These are phyloP conservation scores for Serendipita sp. DNA, from an alignment of 768 basidiomycete genomes.

Conservation along the genomic window DNA sequence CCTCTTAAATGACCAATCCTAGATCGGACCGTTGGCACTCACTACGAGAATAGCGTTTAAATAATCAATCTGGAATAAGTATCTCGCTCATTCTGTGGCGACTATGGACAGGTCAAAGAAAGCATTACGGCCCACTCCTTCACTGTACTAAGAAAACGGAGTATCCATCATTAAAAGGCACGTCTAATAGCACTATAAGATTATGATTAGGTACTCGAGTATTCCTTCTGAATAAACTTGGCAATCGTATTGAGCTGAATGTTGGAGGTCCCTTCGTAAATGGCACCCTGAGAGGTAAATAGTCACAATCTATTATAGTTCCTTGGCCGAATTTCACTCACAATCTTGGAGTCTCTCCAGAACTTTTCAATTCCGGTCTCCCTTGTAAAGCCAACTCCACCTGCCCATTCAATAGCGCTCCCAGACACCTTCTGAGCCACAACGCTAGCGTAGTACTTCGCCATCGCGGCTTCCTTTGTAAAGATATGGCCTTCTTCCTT, in stretches of 20 bases:
- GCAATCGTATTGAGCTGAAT: slow-evolving; percentile 96
- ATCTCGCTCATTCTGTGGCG: too few relatives aligned
- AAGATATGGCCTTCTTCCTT: slow-evolving; percentile 83
- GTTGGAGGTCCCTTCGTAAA: slow-evolving; percentile 94
- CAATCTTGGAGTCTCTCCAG: slow-evolving; percentile 94
- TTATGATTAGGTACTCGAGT: slow-evolving; percentile 25
- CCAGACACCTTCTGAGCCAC: slow-evolving; percentile 83
- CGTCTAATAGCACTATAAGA: background rate
- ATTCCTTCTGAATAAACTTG: slow-evolving; percentile 74
- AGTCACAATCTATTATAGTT: background rate
- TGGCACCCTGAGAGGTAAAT: slow-evolving; percentile 46
- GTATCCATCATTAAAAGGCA: background rate
- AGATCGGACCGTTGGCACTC: too few relatives aligned
- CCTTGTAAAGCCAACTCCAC: slow-evolving; percentile 81
- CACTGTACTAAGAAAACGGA: too few relatives aligned
- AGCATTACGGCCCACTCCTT: too few relatives aligned
- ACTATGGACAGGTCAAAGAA: too few relatives aligned
- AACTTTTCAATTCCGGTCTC: slow-evolving; percentile 94
- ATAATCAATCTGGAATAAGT: too few relatives aligned
- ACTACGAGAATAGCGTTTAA: too few relatives aligned
- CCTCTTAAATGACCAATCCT: too few relatives aligned
- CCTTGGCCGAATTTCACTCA: slow-evolving; percentile 24
- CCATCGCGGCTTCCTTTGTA: slow-evolving; percentile 93
- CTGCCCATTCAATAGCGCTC: slow-evolving; percentile 89
- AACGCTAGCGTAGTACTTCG: slow-evolving; percentile 81